These are phyloP conservation scores for Aspergillus flavus DNA, from an alignment of 2,329 filamentous ascomycete species.

Conservation along the genomic window DNA sequence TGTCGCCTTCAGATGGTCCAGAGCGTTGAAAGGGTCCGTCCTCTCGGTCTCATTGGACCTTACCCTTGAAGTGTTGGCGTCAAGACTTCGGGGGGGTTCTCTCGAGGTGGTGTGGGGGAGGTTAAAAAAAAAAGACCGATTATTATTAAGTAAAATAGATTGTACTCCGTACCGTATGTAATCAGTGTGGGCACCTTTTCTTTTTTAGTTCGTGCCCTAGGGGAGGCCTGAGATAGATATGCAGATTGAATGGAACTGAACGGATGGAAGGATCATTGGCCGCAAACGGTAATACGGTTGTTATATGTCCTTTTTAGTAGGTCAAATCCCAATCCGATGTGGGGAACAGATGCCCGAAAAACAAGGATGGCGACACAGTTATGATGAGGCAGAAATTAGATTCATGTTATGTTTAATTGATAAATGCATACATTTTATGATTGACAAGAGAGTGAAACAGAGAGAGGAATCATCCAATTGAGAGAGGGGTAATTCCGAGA, in stretches of 20 bases:
- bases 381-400: not conserved
- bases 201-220: not conserved
- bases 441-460: not conserved
- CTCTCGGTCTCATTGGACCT: constrained; percentile 21
- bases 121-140: not conserved
- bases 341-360: constrained; percentile 12
- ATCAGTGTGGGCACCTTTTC: not conserved
- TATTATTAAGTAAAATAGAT: not conserved
- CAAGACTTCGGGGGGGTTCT: constrained; percentile 12
- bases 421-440: not conserved
- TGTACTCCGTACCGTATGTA: not conserved
- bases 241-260: constrained; percentile 5
- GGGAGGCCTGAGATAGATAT: not conserved
- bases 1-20: constrained; percentile 14
- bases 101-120: not conserved
- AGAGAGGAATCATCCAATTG: not conserved
- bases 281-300: constrained; percentile 12
- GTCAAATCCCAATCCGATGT: constrained; percentile 1
- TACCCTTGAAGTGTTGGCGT: constrained; percentile 19
- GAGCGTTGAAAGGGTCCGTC: constrained; percentile 15
- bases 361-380: constrained; percentile 6
- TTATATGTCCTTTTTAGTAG: not conserved
- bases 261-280: constrained; percentile 11
- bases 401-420: not conserved
- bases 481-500: not conserved